Evolutionary conservation across 2,329 filamentous ascomycete species (phyloP).

Genomic region (Simplicillium aogashimaense): DNA sequence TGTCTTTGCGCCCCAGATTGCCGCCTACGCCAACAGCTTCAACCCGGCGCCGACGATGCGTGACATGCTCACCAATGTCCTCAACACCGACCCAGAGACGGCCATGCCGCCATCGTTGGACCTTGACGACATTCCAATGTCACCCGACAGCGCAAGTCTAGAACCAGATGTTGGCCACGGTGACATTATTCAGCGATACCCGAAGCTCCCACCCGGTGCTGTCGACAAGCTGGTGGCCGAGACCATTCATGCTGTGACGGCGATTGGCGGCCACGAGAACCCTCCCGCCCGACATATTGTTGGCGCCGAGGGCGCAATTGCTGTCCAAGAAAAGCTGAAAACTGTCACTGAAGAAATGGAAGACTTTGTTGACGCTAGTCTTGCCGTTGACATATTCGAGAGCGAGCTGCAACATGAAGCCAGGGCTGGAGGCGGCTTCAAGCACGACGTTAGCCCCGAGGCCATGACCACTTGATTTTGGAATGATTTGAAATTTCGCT

Average conservation of each 20-base stretch:
- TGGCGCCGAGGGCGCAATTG: conserved; percentile 74
- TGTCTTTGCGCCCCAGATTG: conserved; percentile 70
- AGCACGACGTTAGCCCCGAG: conserved; percentile 3
- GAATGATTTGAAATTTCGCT: too few relatives aligned
- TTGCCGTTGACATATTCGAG: conserved; percentile 69
- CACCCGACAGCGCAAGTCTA: conserved; percentile 19
- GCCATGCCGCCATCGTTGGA: conserved; percentile 24
- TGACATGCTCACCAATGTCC: conserved; percentile 70
- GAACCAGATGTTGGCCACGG: conserved; percentile 23
- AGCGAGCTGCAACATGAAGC: conserved; percentile 44
- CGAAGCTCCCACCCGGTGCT: conserved; percentile 57
- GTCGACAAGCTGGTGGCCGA: conserved; percentile 72
- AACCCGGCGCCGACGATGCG: conserved; percentile 66
- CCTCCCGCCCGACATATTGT: conserved; percentile 92
- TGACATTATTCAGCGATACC: conserved; percentile 58
- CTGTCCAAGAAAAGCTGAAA: conserved; percentile 92
- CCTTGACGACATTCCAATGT: conserved; percentile 17
- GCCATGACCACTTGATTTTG: too few relatives aligned
- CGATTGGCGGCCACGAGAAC: conserved; percentile 92
- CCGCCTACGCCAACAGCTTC: conserved; percentile 29
- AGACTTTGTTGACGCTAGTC: conserved; percentile 86
- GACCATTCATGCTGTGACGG: conserved; percentile 82
- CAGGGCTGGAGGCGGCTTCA: conserved; percentile 25
- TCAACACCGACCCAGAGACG: conserved; percentile 67
- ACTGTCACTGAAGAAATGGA: conserved; percentile 94